phyloP scores from a whole-genome alignment of 1,284 basidiomycete genomes.

The Ustilago cynodontis region DNA sequence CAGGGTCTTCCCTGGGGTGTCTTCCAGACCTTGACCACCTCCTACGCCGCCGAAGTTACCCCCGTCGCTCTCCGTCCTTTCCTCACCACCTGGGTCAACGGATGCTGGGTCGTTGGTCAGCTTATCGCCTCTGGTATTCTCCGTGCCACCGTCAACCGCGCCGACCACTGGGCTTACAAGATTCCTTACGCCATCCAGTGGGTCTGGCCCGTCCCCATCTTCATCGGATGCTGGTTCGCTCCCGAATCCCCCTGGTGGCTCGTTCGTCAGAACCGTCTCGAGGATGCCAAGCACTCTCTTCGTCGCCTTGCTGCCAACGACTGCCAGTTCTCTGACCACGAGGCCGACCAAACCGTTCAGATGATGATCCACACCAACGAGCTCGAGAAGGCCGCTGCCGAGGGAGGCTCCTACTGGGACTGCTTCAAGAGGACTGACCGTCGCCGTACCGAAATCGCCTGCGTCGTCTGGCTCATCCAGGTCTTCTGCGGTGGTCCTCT shows the following conservation, averaged over 20 bases:
- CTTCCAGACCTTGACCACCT: constrained; percentile 72
- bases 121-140: constrained; percentile 72
- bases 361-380: constrained; percentile 72
- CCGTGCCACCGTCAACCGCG: constrained; percentile 63
- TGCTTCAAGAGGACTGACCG: constrained; percentile 72
- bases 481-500: constrained; percentile 68
- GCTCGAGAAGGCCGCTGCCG: constrained; percentile 69
- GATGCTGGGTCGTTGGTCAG: constrained; percentile 72
- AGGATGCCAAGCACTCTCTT: constrained; percentile 72
- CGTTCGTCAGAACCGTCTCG: constrained; percentile 71
- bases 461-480: constrained; percentile 68
- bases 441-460: constrained; percentile 72
- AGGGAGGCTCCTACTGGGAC: constrained; percentile 70
- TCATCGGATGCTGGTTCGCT: constrained; percentile 67
- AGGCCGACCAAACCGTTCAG: constrained; percentile 71
- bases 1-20: constrained; percentile 72
- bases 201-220: constrained; percentile 70
- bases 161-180: constrained; percentile 69
- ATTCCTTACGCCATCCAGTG: constrained; percentile 72
- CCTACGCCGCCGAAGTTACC: constrained; percentile 73
- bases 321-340: constrained; percentile 65
- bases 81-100: constrained; percentile 73
- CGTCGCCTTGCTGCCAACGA: constrained; percentile 68
- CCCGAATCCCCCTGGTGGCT: constrained; percentile 72
- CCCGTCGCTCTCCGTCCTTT: constrained; percentile 72